Percentiles rank a stretch among this genome's conserved stretches.
These are phyloP conservation scores for Ananas comosus DNA, from an alignment of 176 grass and related monocot genomes.

Conservation along the genomic window DNA sequence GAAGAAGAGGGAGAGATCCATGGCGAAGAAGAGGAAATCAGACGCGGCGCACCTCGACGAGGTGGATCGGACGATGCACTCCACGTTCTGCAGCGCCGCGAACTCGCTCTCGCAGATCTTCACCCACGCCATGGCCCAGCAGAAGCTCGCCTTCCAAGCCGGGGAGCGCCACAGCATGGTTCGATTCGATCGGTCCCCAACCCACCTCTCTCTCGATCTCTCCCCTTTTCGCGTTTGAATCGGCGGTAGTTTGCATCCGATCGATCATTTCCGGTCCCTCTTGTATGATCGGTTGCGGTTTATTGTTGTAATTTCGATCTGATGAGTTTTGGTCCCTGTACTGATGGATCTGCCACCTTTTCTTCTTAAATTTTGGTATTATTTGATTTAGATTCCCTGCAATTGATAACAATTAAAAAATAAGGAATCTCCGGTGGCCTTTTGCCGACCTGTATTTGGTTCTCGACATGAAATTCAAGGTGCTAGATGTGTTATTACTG, in stretches of 20 bases:
- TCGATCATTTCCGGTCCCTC: not conserved
- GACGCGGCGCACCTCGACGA: slow-evolving; percentile 61
- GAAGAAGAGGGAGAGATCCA: slow-evolving; percentile 26
- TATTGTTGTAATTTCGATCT: slow-evolving; percentile 13
- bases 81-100: slow-evolving; percentile 65
- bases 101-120: slow-evolving; percentile 85
- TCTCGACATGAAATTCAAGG: too few relatives aligned
- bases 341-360: slow-evolving; percentile 6
- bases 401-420: too few relatives aligned
- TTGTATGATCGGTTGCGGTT: slow-evolving; percentile 2
- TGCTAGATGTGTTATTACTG: too few relatives aligned
- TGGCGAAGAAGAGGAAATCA: slow-evolving; percentile 72
- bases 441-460: too few relatives aligned
- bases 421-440: too few relatives aligned
- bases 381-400: not conserved
- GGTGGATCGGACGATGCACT: slow-evolving; percentile 75
- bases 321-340: not conserved
- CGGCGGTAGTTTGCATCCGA: not conserved
- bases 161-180: slow-evolving; percentile 65
- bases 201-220: not conserved
- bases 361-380: not conserved
- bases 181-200: not conserved
- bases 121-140: slow-evolving; percentile 67
- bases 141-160: slow-evolving; percentile 72
- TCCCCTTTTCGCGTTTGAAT: not conserved